Base-by-base conservation (phyloP, 2,329 filamentous ascomycete genomes). In the Xylaria sp. region DNA sequence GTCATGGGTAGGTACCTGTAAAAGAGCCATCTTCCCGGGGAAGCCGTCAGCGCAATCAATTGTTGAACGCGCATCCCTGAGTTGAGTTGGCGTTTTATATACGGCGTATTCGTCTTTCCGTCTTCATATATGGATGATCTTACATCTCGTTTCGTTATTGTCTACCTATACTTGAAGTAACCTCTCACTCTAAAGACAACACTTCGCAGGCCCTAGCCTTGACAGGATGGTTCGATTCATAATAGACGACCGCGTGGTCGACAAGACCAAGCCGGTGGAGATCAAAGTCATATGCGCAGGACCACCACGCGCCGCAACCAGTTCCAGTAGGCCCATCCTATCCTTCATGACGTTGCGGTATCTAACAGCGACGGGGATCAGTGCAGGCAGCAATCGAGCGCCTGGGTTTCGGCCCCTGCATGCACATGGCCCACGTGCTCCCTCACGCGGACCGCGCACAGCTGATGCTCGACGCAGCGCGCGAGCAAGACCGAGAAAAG, bases 231-330 rank as follows among this genome's bases (percentile, higher is more conserved):
- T 54, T 26, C 66, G 62, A 9, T 65, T 65, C 42, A 36, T 65
- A 13, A 26, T 36, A 46, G 62, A 68, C 57, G 44, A 42, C 59
- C 59, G 59, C n/a, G 44, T 49, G 46, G 59, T 61, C 59, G 40
- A 61, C 20, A 51, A 61, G 44, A 51, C 59, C 20, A 51, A 40
- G 33, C 59, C 58, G n/a, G 36, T 58, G n/a, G 46, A 31, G 2
- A 31, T 67, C 11, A 26, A 31, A 51, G 54, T 68, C 46, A 60
- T 70, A 46, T 56, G 54, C 17, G 60, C 59, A 13, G 66, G 68
- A 3, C 42, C 49, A 9, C 68, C 68, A 2, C 68, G 68, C 40
- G 60, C 40, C n/a, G 68, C 68, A 7, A 70, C 68, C 17, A 65
- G 57, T 42, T 68, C 65, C 17, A 62, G 51, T 63, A 40, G 49